Evolutionary conservation across 2,329 filamentous ascomycete genomes (phyloP).

Genomic region (Phialocephala subalpina): DNA sequence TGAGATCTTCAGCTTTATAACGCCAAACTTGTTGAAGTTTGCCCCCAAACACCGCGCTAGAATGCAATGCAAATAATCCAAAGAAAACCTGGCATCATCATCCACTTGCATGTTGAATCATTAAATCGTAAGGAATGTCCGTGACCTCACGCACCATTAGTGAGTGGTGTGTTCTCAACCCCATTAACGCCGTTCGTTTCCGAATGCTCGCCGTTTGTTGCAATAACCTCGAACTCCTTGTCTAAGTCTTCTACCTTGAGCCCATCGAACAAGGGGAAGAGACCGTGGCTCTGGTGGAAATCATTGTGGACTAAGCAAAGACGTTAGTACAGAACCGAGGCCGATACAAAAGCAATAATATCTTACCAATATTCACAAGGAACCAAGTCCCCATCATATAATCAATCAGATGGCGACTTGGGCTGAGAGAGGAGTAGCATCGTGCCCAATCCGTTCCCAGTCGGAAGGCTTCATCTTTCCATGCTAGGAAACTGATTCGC

Average conservation of each 20-base stretch:
- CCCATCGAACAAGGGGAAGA: conserved; percentile 87
- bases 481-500: conserved; percentile 95
- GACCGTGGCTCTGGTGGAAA: conserved; percentile 83
- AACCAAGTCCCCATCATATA: conserved; percentile 91
- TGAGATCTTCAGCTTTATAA: conserved; percentile 40
- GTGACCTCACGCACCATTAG: conserved; percentile 33
- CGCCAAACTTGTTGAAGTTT: conserved; percentile 47
- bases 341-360: conserved; percentile 31
- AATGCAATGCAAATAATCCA: conserved; percentile 41
- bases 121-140: conserved; percentile 35
- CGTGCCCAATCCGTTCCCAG: conserved; percentile 93
- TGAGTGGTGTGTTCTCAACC: conserved; percentile 31
- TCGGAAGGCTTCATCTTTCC: conserved; percentile 97
- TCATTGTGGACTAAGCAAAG: conserved; percentile 84
- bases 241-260: conserved; percentile 74
- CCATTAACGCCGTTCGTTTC: conserved; percentile 30
- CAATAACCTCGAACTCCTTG: conserved; percentile 42
- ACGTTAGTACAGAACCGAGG: conserved; percentile 22
- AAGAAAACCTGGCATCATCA: conserved; percentile 19
- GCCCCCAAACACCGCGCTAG: conserved; percentile 43
- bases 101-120: conserved; percentile 43
- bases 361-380: conserved; percentile 89
- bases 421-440: conserved; percentile 80
- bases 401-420: conserved; percentile 82
- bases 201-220: conserved; percentile 22